Conservation (phyloP, 495 filamentous ascomycete species). For the Penicillium pancosmium region DNA sequence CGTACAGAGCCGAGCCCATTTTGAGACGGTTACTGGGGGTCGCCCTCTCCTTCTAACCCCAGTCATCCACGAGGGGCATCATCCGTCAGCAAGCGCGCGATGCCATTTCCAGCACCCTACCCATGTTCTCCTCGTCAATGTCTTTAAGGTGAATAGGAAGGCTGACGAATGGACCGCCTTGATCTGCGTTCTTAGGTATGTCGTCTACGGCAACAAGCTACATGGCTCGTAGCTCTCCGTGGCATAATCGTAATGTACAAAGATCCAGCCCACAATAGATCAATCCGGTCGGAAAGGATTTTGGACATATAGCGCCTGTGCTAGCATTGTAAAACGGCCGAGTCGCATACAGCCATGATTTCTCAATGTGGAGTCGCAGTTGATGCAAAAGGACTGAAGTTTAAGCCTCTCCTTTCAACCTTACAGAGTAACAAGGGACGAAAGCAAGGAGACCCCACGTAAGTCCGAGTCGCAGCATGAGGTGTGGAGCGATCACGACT, state of each 20-base stretch:
- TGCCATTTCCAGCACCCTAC: background rate
- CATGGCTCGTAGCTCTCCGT: constrained; percentile 4
- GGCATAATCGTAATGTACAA: background rate
- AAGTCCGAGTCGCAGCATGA: constrained; percentile 22
- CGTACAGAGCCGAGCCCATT: constrained; percentile 19
- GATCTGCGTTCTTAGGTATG: constrained; percentile 15
- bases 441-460: constrained; percentile 28
- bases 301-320: background rate
- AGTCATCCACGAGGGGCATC: constrained; percentile 16
- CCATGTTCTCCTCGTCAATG: background rate
- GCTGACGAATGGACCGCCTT: background rate
- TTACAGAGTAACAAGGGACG: constrained; percentile 22
- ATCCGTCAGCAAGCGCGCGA: constrained; percentile 2
- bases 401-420: constrained; percentile 15
- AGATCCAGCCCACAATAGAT: constrained; percentile 10
- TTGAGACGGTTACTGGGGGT: constrained; percentile 11
- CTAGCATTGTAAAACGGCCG: constrained; percentile 26
- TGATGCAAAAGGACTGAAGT: constrained; percentile 17
- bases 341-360: constrained; percentile 22
- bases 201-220: constrained; percentile 12
- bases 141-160: background rate
- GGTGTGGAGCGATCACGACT: constrained; percentile 7
- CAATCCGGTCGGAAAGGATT: constrained; percentile 8
- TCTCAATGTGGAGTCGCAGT: constrained; percentile 2
- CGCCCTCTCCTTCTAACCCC: constrained; percentile 10